phyloP scores from a whole-genome alignment of 495 filamentous ascomycete genomes.

The Hypoxylon perforatum region DNA sequence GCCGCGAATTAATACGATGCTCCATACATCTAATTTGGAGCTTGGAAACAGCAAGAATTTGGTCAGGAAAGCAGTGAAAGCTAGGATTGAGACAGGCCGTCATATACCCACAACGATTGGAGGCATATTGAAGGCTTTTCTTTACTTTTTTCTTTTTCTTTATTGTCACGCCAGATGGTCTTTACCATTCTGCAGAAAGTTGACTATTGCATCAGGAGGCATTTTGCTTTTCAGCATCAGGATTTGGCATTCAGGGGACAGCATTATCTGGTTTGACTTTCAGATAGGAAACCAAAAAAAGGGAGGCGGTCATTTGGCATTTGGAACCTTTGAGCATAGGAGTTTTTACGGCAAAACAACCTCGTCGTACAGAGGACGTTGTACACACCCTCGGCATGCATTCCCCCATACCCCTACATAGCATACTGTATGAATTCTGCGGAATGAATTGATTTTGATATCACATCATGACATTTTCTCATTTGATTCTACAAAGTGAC shows the following conservation, averaged over 20 bases:
- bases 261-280: not conserved
- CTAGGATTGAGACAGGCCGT: not conserved
- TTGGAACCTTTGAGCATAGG: not conserved
- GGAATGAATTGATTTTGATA: no score
- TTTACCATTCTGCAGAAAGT: not conserved
- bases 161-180: not conserved
- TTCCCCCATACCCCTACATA: no score
- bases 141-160: not conserved
- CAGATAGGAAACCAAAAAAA: constrained; percentile 1
- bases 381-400: no score
- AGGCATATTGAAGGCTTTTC: not conserved
- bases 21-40: not conserved
- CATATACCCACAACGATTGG: not conserved
- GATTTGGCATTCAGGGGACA: constrained; percentile 18
- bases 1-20: constrained; percentile 38
- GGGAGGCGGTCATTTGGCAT: not conserved
- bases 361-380: no score
- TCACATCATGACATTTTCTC: no score
- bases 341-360: not conserved
- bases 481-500: no score
- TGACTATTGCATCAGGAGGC: not conserved
- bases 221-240: not conserved
- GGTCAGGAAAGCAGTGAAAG: not conserved
- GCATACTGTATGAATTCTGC: no score
- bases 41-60: not conserved